Conservation (phyloP, 2,329 filamentous ascomycete species). For the Fusarium setosum region DNA sequence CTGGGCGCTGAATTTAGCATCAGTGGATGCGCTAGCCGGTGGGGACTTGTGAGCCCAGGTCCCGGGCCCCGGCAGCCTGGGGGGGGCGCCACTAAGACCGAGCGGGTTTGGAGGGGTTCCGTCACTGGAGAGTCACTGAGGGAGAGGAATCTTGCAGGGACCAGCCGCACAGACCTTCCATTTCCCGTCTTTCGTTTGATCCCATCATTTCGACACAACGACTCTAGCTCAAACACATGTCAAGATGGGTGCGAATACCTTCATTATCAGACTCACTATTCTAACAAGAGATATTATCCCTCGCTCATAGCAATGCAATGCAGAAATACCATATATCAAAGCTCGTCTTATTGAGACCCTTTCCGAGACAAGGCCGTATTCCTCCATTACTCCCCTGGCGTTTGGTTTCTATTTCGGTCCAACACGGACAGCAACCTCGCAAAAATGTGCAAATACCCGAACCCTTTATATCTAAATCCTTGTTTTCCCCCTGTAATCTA, state of each 20-base stretch:
- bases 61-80: not conserved
- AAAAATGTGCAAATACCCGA: slow-evolving; percentile 23
- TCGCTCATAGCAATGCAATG: too few species aligned
- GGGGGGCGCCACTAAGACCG: not conserved
- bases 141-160: not conserved
- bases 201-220: not conserved
- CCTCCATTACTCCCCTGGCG: slow-evolving; percentile 14
- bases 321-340: not conserved
- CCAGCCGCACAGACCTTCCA: too few species aligned
- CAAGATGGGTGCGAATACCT: too few species aligned
- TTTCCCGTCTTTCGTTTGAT: not conserved
- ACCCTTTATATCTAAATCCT: slow-evolving; percentile 12
- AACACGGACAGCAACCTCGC: slow-evolving; percentile 1
- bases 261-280: too few species aligned
- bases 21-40: slow-evolving; percentile 6
- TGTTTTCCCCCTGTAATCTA: slow-evolving; percentile 5
- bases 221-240: not conserved
- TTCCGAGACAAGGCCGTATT: slow-evolving; percentile 12
- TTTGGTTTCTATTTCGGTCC: slow-evolving; percentile 27
- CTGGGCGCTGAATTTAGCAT: slow-evolving; percentile 30
- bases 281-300: too few species aligned
- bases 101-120: not conserved
- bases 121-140: not conserved
- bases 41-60: not conserved
- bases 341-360: not conserved